A percentile compares a stretch with the other conserved stretches of the same genome.
Evolutionary conservation across 192 early-diverging fungal genomes (phyloP).

Genomic region (Chytriomyces confervae): DNA sequence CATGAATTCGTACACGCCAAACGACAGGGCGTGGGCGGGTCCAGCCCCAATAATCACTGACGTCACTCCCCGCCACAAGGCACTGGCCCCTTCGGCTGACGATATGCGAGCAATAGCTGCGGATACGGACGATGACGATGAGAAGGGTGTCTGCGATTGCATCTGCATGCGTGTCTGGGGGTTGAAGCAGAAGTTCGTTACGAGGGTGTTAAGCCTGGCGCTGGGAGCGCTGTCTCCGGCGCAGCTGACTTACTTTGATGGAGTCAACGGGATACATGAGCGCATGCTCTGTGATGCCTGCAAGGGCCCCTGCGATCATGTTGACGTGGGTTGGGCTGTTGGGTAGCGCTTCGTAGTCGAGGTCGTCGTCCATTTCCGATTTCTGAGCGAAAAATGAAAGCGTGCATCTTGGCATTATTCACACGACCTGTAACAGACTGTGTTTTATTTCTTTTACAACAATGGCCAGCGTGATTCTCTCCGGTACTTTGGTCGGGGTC

Average conservation of each 20-base stretch:
- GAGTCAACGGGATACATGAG: constrained; percentile 96
- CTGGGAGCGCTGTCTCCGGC: no score
- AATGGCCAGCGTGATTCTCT: no score
- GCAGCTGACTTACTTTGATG: constrained; percentile 72
- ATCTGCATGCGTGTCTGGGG: no score
- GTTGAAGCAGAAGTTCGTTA: no score
- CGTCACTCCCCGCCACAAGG: constrained; percentile 92
- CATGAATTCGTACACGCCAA: constrained; percentile 90
- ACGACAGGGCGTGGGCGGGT: constrained; percentile 96
- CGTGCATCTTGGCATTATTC: no score
- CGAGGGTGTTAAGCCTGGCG: neutral
- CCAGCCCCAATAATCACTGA: constrained; percentile 92
- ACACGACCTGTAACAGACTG: no score
- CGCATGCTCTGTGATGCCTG: constrained; percentile 96
- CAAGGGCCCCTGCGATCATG: constrained; percentile 88
- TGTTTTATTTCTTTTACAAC: no score
- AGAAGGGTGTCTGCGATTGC: no score
- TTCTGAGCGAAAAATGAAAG: no score
- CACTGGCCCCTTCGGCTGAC: constrained; percentile 74
- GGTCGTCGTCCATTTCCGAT: neutral
- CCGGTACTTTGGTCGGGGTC: no score
- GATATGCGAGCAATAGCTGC: constrained; percentile 76
- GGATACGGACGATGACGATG: neutral
- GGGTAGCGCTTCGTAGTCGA: constrained; percentile 92
- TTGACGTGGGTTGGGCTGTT: constrained; percentile 78